These are phyloP conservation scores for Pseudocercospora macadamiae DNA, from an alignment of 2,329 filamentous ascomycete species.

Conservation along the genomic window DNA sequence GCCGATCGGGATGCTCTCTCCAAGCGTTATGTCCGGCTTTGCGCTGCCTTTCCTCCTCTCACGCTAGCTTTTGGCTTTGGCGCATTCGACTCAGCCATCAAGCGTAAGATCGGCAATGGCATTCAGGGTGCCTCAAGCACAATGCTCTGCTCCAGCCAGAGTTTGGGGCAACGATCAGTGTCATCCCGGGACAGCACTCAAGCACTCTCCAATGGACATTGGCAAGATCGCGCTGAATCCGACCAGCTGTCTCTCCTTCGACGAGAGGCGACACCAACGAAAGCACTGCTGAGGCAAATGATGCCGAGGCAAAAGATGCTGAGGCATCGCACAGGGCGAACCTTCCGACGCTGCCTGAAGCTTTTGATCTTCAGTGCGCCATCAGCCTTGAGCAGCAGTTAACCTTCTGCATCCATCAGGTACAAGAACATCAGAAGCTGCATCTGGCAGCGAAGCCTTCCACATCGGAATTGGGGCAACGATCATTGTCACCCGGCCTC, in stretches of 20 bases:
- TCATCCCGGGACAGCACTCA: no score
- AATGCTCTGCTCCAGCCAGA: conserved; percentile 26
- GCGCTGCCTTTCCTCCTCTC: conserved; percentile 25
- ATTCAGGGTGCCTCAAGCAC: conserved; percentile 30
- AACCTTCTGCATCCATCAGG: conserved; percentile 29
- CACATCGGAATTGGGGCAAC: no score
- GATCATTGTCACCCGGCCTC: no score
- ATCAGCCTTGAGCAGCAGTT: conserved; percentile 31
- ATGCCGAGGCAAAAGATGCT: no score
- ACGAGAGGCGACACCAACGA: no score
- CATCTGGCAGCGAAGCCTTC: no score
- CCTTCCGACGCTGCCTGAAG: conserved; percentile 22
- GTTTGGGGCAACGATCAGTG: no score
- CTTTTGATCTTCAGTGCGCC: conserved; percentile 29
- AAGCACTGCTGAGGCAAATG: no score
- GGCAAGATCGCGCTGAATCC: no score
- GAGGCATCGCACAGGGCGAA: conserved; percentile 22
- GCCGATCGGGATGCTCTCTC: conserved; percentile 27
- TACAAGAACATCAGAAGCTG: conserved; percentile 30
- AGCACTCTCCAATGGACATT: no score
- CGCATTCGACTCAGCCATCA: conserved; percentile 27
- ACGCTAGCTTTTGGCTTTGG: conserved; percentile 30
- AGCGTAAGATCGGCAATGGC: conserved; percentile 21
- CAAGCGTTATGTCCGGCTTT: conserved; percentile 13
- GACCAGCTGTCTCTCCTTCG: no score